phyloP scores from a whole-genome alignment of 345 rosid genomes.

The Hypericum androsaemum region DNA sequence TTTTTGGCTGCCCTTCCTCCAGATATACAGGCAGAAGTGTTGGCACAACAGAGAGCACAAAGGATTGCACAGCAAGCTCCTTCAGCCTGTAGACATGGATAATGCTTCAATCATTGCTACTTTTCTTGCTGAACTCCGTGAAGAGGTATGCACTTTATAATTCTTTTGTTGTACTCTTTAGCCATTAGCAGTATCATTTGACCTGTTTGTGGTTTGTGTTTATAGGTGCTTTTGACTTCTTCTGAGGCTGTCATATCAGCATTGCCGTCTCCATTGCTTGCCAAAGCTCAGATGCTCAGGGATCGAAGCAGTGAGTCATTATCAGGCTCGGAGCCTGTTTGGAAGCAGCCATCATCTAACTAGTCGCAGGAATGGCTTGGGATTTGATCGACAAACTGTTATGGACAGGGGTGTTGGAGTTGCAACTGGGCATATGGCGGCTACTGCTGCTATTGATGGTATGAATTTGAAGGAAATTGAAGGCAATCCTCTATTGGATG shows the following conservation, averaged over 20 bases:
- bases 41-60: constrained; percentile 97
- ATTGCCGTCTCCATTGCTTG: constrained; percentile 80
- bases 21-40: constrained; percentile 94
- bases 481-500: constrained; percentile 78
- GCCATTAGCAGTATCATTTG: background rate
- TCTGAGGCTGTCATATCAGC: constrained; percentile 93
- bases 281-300: constrained; percentile 96
- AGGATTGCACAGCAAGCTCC: constrained; percentile 80
- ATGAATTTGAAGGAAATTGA: constrained; percentile 68
- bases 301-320: constrained; percentile 98
- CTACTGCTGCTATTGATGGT: constrained; percentile 56
- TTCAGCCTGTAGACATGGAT: constrained; percentile 99
- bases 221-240: constrained; percentile 86
- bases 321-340: constrained; percentile 85
- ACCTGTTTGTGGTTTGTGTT: constrained; percentile 11
- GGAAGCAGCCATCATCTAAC: constrained; percentile 68
- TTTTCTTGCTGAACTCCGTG: constrained; percentile 89
- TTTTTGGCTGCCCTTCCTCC: constrained; percentile 98
- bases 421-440: constrained; percentile 57
- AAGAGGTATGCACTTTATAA: constrained; percentile 57
- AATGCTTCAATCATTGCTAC: constrained; percentile 97
- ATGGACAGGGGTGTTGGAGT: constrained; percentile 97
- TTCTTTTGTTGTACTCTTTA: background rate
- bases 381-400: constrained; percentile 72
- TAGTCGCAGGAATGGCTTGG: constrained; percentile 80